Conservation (phyloP, 108 stramenopile genomes). For the Nitzschia sp. region DNA sequence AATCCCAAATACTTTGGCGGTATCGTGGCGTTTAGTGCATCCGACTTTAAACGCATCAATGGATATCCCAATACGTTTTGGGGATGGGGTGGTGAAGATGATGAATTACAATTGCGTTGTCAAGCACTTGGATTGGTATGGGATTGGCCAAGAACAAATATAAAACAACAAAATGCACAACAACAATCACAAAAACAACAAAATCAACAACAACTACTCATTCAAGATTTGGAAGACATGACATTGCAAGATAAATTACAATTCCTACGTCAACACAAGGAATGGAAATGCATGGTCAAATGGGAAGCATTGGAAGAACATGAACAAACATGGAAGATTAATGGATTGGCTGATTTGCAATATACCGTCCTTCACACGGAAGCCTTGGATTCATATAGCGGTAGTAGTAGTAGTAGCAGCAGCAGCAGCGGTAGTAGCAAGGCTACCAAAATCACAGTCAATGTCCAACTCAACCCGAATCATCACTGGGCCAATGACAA, state of each 20-base stretch:
- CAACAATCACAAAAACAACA: no score
- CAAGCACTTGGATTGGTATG: slow-evolving; percentile 69
- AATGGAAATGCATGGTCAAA: slow-evolving; percentile 98
- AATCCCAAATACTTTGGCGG: slow-evolving; percentile 98
- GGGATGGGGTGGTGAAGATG: slow-evolving; percentile 99
- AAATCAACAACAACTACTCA: slow-evolving; percentile 37
- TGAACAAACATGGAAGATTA: slow-evolving; percentile 81
- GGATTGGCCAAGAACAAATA: slow-evolving; percentile 55
- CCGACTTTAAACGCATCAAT: slow-evolving; percentile 91
- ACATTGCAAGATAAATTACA: slow-evolving; percentile 67
- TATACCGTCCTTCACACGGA: slow-evolving; percentile 65
- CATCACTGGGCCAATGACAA: slow-evolving; percentile 94
- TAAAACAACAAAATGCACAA: no score
- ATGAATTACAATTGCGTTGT: slow-evolving; percentile 92
- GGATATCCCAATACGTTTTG: slow-evolving; percentile 96
- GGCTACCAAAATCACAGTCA: slow-evolving; percentile 85
- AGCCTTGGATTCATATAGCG: slow-evolving; percentile 43
- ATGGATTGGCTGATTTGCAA: slow-evolving; percentile 87
- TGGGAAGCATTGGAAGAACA: slow-evolving; percentile 97
- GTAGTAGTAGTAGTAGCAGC: slow-evolving; percentile 20
- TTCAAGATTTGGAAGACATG: slow-evolving; percentile 83
- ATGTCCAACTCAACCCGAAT: slow-evolving; percentile 90
- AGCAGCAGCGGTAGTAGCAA: slow-evolving; percentile 28
- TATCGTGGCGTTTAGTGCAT: slow-evolving; percentile 82
- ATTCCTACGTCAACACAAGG: slow-evolving; percentile 70